Conservation (phyloP, 352 stramenopile genomes). For the Globisporangium abappressorium region DNA sequence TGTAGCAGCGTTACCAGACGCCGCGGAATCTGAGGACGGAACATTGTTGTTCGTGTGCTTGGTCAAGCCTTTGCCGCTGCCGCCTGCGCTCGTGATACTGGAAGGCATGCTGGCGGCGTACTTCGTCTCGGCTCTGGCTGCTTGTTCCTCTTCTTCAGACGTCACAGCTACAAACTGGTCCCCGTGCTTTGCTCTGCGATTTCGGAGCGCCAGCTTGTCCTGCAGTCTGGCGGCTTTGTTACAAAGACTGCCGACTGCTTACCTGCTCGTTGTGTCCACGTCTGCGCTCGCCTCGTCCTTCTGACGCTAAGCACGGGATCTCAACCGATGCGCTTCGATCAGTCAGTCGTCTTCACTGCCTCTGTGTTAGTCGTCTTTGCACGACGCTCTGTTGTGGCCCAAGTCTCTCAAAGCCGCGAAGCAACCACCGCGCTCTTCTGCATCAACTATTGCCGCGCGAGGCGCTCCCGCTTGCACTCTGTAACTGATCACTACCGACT, state of each 20-base stretch:
- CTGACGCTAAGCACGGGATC: neutral
- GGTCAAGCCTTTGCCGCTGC: constrained; percentile 6
- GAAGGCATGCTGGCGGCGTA: constrained; percentile 28
- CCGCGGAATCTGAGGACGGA: constrained; percentile 11
- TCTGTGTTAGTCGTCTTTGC: neutral
- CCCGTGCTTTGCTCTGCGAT: constrained; percentile 38
- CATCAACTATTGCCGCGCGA: constrained; percentile 4
- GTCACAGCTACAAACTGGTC: constrained; percentile 34
- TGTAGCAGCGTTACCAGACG: constrained; percentile 1
- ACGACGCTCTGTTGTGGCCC: neutral
- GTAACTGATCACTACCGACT: constrained; percentile 8
- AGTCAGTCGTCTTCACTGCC: neutral
- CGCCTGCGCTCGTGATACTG: constrained; percentile 20
- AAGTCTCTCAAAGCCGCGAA: constrained; percentile 1
- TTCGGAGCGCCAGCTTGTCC: constrained; percentile 39
- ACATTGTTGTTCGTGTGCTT: constrained; percentile 12
- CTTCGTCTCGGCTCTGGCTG: constrained; percentile 16
- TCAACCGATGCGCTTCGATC: neutral
- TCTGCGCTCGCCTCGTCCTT: neutral
- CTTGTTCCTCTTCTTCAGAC: constrained; percentile 25
- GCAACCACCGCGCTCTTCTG: constrained; percentile 8
- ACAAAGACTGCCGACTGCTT: constrained; percentile 12
- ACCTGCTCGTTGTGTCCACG: neutral
- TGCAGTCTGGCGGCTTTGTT: constrained; percentile 10
- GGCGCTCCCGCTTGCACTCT: constrained; percentile 7